A percentile compares a stretch with the other conserved stretches of the same genome.
phyloP scores from a whole-genome alignment of 352 stramenopile genomes.

The Phytophthora quininea region DNA sequence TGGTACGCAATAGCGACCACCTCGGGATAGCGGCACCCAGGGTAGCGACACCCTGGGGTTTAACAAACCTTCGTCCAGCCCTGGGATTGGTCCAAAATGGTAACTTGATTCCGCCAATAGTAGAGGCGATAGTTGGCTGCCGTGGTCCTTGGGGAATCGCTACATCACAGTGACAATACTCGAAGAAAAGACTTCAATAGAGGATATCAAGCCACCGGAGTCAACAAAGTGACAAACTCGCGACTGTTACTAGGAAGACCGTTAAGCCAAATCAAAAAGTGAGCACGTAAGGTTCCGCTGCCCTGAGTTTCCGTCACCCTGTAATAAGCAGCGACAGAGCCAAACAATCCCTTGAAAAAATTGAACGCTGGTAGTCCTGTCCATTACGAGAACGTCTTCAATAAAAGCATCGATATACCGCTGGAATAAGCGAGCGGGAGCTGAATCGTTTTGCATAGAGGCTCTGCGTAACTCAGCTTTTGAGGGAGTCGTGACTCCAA shows the following conservation, averaged over 20 bases:
- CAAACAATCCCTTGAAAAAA: slow-evolving; percentile 1
- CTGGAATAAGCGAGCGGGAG: slow-evolving; percentile 3
- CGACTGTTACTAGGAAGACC: neutral
- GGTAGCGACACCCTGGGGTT: no score
- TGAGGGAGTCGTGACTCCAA: neutral
- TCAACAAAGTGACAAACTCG: no score
- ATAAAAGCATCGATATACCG: slow-evolving; percentile 4
- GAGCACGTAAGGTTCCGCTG: slow-evolving; percentile 1
- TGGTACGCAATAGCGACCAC: no score
- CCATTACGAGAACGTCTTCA: slow-evolving; percentile 1
- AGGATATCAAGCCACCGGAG: no score
- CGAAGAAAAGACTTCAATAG: neutral
- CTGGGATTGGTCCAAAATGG: no score
- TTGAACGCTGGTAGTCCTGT: neutral
- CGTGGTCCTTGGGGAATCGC: neutral
- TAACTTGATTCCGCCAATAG: no score
- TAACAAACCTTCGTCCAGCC: no score
- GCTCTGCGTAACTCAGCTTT: neutral
- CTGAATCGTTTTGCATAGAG: neutral
- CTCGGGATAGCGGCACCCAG: no score
- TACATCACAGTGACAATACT: neutral
- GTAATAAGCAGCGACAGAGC: slow-evolving; percentile 3
- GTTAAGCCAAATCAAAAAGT: slow-evolving; percentile 2
- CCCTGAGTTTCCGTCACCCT: slow-evolving; percentile 16
- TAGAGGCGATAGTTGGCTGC: no score